These are phyloP conservation scores for Davidsoniella australis DNA, from an alignment of 2,329 filamentous ascomycete species.

Conservation along the genomic window DNA sequence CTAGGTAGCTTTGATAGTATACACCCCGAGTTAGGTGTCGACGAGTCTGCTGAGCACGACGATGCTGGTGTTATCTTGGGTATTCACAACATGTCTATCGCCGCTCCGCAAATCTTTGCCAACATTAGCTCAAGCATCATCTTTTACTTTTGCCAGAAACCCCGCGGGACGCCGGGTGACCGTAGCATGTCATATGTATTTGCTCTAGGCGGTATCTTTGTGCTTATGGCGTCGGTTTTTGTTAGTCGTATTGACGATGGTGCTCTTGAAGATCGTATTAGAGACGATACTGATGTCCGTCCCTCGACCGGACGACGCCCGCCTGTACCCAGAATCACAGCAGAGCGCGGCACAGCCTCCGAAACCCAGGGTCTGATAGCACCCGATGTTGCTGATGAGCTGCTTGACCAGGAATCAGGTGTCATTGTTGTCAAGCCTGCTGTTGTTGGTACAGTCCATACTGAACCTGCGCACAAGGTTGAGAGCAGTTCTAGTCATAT, in stretches of 20 bases:
- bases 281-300: background rate
- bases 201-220: conserved; percentile 64
- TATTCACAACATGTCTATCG: conserved; percentile 90
- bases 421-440: too few species aligned
- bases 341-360: too few species aligned
- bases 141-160: conserved; percentile 76
- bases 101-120: conserved; percentile 78
- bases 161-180: conserved; percentile 67
- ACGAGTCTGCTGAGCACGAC: conserved; percentile 45
- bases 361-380: too few species aligned
- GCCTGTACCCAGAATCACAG: too few species aligned
- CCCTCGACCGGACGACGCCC: too few species aligned
- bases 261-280: conserved; percentile 7
- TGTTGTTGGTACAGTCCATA: too few species aligned
- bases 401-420: too few species aligned
- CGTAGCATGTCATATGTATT: conserved; percentile 76
- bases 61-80: conserved; percentile 83
- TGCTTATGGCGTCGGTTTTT: conserved; percentile 59
- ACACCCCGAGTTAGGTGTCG: conserved; percentile 21
- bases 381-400: too few species aligned
- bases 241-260: conserved; percentile 39
- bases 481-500: too few species aligned
- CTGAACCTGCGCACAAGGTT: too few species aligned
- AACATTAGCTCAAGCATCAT: conserved; percentile 71
- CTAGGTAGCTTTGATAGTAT: conserved; percentile 10